A percentile compares a stretch with the other conserved stretches of the same genome.
Conservation (phyloP, 805 yeast genomes). For the Candida nonsorbophila region DNA sequence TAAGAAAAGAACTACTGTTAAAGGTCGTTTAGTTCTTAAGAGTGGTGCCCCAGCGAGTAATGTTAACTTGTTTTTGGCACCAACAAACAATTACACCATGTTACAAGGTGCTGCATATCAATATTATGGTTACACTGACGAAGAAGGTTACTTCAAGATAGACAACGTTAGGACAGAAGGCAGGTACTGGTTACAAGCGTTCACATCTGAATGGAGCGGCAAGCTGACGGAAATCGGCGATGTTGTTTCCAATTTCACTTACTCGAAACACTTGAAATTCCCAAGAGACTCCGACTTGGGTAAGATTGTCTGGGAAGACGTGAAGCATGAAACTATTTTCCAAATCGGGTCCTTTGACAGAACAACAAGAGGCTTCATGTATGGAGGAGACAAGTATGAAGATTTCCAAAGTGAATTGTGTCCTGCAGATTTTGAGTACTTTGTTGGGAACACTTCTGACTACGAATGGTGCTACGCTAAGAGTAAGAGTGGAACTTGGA, state of each 20-base stretch:
- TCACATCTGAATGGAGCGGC: slow-evolving; percentile 6
- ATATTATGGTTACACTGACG: slow-evolving; percentile 8
- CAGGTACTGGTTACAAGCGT: slow-evolving; percentile 6
- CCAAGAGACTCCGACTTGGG: slow-evolving; percentile 3
- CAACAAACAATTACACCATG: slow-evolving; percentile 7
- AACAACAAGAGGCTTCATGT: slow-evolving; percentile 7
- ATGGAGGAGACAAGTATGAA: slow-evolving; percentile 5
- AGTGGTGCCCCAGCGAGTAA: slow-evolving; percentile 6
- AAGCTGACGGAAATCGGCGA: slow-evolving; percentile 4
- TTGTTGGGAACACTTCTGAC: slow-evolving; percentile 5
- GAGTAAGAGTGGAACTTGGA: slow-evolving; percentile 6
- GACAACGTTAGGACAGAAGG: slow-evolving; percentile 4
- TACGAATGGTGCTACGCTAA: slow-evolving; percentile 5
- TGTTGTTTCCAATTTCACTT: slow-evolving; percentile 4
- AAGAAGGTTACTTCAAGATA: slow-evolving; percentile 7
- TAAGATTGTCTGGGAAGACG: slow-evolving; percentile 3
- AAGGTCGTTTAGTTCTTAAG: slow-evolving; percentile 5
- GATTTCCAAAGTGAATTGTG: slow-evolving; percentile 6
- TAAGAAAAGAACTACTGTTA: slow-evolving; percentile 4
- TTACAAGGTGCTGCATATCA: slow-evolving; percentile 9
- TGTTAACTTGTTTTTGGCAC: slow-evolving; percentile 7
- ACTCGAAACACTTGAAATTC: slow-evolving; percentile 1
- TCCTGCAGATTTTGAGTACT: slow-evolving; percentile 6
- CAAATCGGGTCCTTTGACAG: slow-evolving; percentile 9
- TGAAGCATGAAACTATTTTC: slow-evolving; percentile 5